A percentile compares a stretch with the other conserved stretches of the same genome.
Evolutionary conservation across 2,329 filamentous ascomycete genomes (phyloP).

Genomic region (Nothomitra cinnamomea): DNA sequence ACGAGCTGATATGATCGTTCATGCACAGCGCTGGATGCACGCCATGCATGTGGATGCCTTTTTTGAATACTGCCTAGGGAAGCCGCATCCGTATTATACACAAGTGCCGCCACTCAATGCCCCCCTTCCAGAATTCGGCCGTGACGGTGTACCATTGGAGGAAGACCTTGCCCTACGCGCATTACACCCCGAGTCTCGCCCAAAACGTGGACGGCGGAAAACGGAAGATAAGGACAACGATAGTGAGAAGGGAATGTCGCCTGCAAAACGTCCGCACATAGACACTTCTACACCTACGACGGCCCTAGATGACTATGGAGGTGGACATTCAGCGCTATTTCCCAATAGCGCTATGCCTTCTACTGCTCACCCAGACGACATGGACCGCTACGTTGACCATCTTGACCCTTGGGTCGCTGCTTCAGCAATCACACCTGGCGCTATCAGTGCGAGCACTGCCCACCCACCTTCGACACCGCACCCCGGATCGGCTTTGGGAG

Average conservation of each 20-base stretch:
- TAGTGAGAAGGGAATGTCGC: constrained; percentile 32
- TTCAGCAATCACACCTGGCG: constrained; percentile 13
- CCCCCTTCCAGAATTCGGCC: constrained; percentile 43
- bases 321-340: constrained; percentile 28
- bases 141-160: constrained; percentile 70
- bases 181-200: constrained; percentile 56
- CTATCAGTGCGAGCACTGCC: background rate
- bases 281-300: constrained; percentile 34
- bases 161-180: constrained; percentile 80
- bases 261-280: constrained; percentile 43
- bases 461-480: constrained; percentile 4
- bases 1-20: background rate
- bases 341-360: constrained; percentile 33
- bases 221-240: constrained; percentile 37
- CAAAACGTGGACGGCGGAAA: constrained; percentile 43
- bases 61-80: constrained; percentile 73
- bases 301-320: constrained; percentile 19
- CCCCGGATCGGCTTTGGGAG: constrained; percentile 6
- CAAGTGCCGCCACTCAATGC: constrained; percentile 51
- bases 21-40: constrained; percentile 71
- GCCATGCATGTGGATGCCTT: constrained; percentile 92
- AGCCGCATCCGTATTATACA: constrained; percentile 63
- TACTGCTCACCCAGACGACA: constrained; percentile 37
- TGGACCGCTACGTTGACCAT: constrained; percentile 25
- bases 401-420: constrained; percentile 28